phyloP scores from a whole-genome alignment of 2,329 filamentous ascomycete species.

The Ceratocystiopsis brevicomis region DNA sequence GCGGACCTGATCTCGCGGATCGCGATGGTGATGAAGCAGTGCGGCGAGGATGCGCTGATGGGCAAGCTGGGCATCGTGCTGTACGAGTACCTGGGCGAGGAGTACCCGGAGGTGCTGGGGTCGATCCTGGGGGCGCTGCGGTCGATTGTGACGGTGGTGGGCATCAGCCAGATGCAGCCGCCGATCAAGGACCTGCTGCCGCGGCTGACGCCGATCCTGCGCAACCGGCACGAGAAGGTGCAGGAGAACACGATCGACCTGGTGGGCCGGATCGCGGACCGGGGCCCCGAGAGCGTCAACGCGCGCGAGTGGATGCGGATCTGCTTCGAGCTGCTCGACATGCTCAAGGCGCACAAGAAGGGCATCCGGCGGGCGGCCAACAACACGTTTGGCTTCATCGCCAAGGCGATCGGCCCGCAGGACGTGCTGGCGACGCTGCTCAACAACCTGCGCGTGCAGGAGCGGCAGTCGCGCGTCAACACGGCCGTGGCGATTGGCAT shows the following conservation, averaged over 20 bases:
- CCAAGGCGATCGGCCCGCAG: slow-evolving; percentile 94
- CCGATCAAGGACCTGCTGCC: slow-evolving; percentile 92
- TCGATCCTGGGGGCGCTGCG: slow-evolving; percentile 89
- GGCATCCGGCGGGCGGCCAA: slow-evolving; percentile 94
- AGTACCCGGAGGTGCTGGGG: slow-evolving; percentile 92
- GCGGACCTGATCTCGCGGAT: slow-evolving; percentile 93
- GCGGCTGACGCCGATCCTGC: slow-evolving; percentile 88
- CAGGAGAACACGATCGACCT: slow-evolving; percentile 98
- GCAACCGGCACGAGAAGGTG: slow-evolving; percentile 96
- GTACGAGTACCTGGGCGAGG: slow-evolving; percentile 95
- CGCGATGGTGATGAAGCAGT: slow-evolving; percentile 98
- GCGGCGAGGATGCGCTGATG: slow-evolving; percentile 87
- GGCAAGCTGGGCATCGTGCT: slow-evolving; percentile 86
- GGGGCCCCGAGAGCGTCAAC: slow-evolving; percentile 89
- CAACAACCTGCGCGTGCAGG: slow-evolving; percentile 91
- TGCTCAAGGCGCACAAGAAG: slow-evolving; percentile 99
- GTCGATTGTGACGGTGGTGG: slow-evolving; percentile 92
- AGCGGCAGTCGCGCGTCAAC: slow-evolving; percentile 94
- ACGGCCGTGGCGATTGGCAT: slow-evolving; percentile 97
- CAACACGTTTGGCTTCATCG: slow-evolving; percentile 99
- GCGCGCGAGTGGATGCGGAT: slow-evolving; percentile 99
- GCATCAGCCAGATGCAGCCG: slow-evolving; percentile 93
- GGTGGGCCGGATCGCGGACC: slow-evolving; percentile 92
- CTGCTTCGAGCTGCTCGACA: slow-evolving; percentile 95
- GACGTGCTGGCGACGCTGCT: slow-evolving; percentile 89